Conservation (phyloP, 2,329 filamentous ascomycete genomes). For the Neofusicoccum kwambonambiense region DNA sequence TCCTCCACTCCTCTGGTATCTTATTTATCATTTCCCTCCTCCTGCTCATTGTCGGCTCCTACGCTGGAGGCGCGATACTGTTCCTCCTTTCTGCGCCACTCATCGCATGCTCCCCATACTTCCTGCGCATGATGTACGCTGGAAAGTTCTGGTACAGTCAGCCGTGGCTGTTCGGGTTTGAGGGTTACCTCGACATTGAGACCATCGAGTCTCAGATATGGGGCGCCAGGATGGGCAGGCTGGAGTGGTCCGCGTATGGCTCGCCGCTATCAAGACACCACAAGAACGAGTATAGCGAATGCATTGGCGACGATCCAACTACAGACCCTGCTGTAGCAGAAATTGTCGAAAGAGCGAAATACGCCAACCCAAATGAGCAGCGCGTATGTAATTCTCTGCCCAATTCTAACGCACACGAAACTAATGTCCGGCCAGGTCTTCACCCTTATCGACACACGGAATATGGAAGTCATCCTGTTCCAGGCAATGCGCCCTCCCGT, state of each 20-base stretch:
- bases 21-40: slow-evolving; percentile 23
- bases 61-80: slow-evolving; percentile 13
- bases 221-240: slow-evolving; percentile 31
- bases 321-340: slow-evolving; percentile 22
- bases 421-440: slow-evolving; percentile 24
- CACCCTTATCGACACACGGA: slow-evolving; percentile 44
- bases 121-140: slow-evolving; percentile 38
- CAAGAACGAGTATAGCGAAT: slow-evolving; percentile 29
- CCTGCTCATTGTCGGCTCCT: slow-evolving; percentile 19
- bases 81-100: slow-evolving; percentile 29
- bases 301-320: slow-evolving; percentile 34
- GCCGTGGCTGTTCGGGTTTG: slow-evolving; percentile 46
- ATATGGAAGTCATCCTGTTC: slow-evolving; percentile 47
- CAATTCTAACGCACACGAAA: neutral
- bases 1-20: slow-evolving; percentile 25
- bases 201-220: slow-evolving; percentile 39
- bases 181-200: slow-evolving; percentile 40
- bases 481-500: slow-evolving; percentile 41
- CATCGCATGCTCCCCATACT: slow-evolving; percentile 32
- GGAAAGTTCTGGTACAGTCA: slow-evolving; percentile 43
- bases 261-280: slow-evolving; percentile 36
- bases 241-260: slow-evolving; percentile 37
- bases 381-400: slow-evolving; percentile 19
- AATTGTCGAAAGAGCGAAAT: slow-evolving; percentile 27
- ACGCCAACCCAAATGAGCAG: slow-evolving; percentile 28